A percentile compares a stretch with the other conserved stretches of the same genome.
Conservation (phyloP, 495 filamentous ascomycete genomes). For the Daldinia caldariorum region DNA sequence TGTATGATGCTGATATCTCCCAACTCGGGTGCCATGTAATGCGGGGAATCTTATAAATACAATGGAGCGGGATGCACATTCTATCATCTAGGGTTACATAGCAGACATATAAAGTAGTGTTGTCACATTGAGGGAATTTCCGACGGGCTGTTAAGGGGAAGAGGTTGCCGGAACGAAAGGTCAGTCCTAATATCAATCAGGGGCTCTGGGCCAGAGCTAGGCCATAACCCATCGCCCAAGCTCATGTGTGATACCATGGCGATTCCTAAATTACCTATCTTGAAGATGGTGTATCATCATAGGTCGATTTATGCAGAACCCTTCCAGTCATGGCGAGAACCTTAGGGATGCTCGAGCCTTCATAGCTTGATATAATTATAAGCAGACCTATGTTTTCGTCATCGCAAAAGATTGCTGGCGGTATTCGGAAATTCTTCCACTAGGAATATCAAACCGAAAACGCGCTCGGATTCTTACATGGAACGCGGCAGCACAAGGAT, state of each 20-base stretch:
- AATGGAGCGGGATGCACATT: no score
- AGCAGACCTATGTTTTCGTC: neutral
- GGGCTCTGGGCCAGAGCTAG: no score
- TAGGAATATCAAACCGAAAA: no score
- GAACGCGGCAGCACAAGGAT: no score
- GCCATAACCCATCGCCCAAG: no score
- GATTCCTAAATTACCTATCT: neutral
- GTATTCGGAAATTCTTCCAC: conserved; percentile 3
- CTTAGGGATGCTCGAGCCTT: neutral
- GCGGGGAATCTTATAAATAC: neutral
- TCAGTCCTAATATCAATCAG: no score
- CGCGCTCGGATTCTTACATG: no score
- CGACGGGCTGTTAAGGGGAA: neutral
- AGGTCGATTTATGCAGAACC: neutral
- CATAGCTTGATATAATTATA: neutral
- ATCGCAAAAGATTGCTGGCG: neutral
- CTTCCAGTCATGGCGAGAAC: neutral
- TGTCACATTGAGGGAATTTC: neutral
- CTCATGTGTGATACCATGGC: no score
- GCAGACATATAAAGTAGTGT: no score
- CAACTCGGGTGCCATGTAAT: neutral
- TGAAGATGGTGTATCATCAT: neutral
- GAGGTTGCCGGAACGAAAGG: no score
- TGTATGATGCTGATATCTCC: conserved; percentile 1
- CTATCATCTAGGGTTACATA: no score